A percentile compares a stretch with the other conserved stretches of the same genome.
phyloP scores from a whole-genome alignment of 768 basidiomycete genomes.

The Tricholoma hemisulphureum region DNA sequence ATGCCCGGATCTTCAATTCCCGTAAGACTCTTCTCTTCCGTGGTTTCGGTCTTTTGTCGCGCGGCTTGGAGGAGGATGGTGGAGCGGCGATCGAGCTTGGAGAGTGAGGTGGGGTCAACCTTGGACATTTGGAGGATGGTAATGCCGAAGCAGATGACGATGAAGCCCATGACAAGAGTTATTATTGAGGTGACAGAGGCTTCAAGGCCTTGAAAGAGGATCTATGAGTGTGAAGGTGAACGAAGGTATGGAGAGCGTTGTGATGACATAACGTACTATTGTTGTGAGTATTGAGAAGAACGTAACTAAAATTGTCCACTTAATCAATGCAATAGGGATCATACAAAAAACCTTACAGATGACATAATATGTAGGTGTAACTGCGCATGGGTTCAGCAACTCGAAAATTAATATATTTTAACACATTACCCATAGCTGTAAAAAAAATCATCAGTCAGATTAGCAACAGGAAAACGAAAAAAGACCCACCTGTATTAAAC shows the following conservation, averaged over 20 bases:
- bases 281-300: conserved; percentile 85
- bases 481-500: conserved; percentile 78
- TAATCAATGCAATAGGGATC: background rate
- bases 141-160: conserved; percentile 90
- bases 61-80: conserved; percentile 92
- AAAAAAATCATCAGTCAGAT: conserved; percentile 54
- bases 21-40: conserved; percentile 64
- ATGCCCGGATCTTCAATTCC: conserved; percentile 89
- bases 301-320: conserved; percentile 44
- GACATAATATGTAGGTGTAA: conserved; percentile 87
- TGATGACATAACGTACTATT: conserved; percentile 47
- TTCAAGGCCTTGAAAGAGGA: conserved; percentile 87
- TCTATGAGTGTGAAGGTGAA: conserved; percentile 35
- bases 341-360: conserved; percentile 50
- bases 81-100: conserved; percentile 81
- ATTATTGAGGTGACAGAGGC: conserved; percentile 77
- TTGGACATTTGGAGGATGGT: conserved; percentile 94
- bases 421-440: conserved; percentile 18
- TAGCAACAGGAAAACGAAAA: conserved; percentile 30
- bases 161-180: conserved; percentile 89
- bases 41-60: conserved; percentile 60
- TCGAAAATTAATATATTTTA: background rate
- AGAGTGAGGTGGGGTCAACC: conserved; percentile 80
- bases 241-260: background rate
- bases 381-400: conserved; percentile 37